Evolutionary conservation across 495 filamentous ascomycete genomes (phyloP), one percentile per base, ranked within the genome.

Genomic region (Lentithecium fluviatile): DNA sequence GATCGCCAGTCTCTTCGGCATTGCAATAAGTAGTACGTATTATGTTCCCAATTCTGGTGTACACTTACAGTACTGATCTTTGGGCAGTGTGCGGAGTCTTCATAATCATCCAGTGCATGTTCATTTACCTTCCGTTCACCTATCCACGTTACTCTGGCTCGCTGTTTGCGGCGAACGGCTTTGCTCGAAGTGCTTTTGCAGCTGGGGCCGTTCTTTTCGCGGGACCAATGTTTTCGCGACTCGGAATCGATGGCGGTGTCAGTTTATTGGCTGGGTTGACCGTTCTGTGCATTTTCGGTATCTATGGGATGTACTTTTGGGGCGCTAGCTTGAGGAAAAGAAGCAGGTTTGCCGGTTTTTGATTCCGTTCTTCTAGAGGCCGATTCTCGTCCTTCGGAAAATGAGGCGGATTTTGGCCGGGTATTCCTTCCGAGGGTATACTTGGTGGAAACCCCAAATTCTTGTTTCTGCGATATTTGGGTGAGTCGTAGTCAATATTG

Each of bases 1-100:
- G 80, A 80, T 83, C 58, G 69, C 82, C 59, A 78, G 79, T 0
- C 78, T 82, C 58, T 74, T 84, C 25, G 84, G 80, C 6, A 77
- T 77, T 0, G 64, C 71, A 12, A n/a, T n/a, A n/a, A n/a, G n/a
- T n/a, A n/a, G n/a, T n/a, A n/a, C n/a, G n/a, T n/a, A n/a, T n/a
- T n/a, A n/a, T n/a, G n/a, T n/a, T n/a, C n/a, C n/a, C n/a, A n/a
- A n/a, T n/a, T n/a, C n/a, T n/a, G n/a, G n/a, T n/a, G n/a, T n/a
- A n/a, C n/a, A n/a, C n/a, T n/a, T n/a, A n/a, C n/a, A n/a, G n/a
- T n/a, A n/a, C 70, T 79, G 10, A 87, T 86, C 69, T 63, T 78
- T 11, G 70, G n/a, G n/a, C n/a, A n/a, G n/a, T n/a, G n/a, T n/a
- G 83, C 17, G 82, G 80, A 0, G 73, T 74, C 0, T 82, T 82